Conservation (phyloP, 805 yeast genomes). For the Deakozyma indianensis region DNA sequence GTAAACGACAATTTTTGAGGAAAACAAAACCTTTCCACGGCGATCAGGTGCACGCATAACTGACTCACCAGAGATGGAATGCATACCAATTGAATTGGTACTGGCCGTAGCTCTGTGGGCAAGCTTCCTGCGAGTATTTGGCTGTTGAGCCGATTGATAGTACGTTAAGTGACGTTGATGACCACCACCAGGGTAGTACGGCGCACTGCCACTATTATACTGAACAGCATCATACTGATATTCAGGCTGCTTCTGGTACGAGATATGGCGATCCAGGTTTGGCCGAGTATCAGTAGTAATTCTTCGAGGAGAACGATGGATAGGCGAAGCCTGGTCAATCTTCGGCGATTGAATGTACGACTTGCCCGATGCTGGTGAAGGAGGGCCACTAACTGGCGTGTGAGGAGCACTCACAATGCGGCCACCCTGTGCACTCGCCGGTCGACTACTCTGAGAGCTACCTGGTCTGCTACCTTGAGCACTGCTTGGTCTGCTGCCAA, state of each 20-base stretch:
- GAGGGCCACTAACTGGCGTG: too few species aligned
- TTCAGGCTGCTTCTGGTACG: slow-evolving; percentile 1
- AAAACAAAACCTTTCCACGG: slow-evolving; percentile 39
- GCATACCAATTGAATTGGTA: not conserved
- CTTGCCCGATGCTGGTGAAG: not conserved
- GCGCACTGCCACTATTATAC: not conserved
- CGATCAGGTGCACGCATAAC: not conserved
- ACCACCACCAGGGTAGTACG: not conserved
- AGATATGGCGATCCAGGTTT: not conserved
- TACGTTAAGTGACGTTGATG: not conserved
- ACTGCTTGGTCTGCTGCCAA: too few species aligned
- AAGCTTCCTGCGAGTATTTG: not conserved
- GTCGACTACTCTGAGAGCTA: too few species aligned
- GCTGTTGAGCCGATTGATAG: not conserved
- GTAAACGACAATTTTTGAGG: slow-evolving; percentile 68
- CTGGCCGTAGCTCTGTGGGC: not conserved
- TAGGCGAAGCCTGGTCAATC: not conserved
- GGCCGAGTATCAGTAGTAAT: not conserved
- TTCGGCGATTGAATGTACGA: not conserved
- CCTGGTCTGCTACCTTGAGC: too few species aligned
- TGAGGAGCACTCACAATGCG: too few species aligned
- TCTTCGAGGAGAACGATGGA: not conserved
- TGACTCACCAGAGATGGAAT: not conserved
- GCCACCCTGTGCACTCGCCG: too few species aligned
- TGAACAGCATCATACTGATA: not conserved